Evolutionary conservation across 140 eudicot species (phyloP).

Genomic region (Stevia rebaudiana): DNA sequence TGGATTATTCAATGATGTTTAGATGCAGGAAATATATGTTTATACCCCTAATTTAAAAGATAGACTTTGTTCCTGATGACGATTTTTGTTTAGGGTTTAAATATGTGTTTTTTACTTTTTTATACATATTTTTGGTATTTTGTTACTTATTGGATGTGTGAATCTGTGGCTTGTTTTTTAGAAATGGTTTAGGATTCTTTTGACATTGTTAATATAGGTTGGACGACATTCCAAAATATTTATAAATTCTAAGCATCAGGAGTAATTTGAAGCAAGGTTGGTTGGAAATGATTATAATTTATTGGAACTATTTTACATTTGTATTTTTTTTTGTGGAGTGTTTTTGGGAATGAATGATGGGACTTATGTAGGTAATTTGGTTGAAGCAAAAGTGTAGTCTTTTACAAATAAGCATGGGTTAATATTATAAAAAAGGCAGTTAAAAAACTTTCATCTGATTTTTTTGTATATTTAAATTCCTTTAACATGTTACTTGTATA

Average conservation of each 20-base stretch:
- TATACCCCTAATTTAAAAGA: slow-evolving; percentile 20
- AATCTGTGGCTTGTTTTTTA: background rate
- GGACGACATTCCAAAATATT: background rate
- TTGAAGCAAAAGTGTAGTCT: background rate
- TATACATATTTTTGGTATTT: background rate
- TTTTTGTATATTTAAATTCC: background rate
- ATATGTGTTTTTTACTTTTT: background rate
- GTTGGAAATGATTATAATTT: background rate
- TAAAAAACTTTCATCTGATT: background rate
- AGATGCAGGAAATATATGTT: slow-evolving; percentile 1
- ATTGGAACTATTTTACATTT: background rate
- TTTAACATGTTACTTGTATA: background rate
- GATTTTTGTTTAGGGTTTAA: background rate
- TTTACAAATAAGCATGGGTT: background rate
- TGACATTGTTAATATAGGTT: background rate
- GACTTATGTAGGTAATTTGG: background rate
- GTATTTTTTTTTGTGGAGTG: background rate
- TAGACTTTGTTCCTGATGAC: background rate
- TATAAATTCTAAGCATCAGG: background rate
- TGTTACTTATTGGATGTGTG: background rate
- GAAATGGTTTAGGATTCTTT: background rate
- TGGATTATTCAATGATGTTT: background rate
- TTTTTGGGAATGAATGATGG: background rate
- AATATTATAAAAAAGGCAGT: background rate
- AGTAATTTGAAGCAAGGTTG: background rate